phyloP scores from a whole-genome alignment of 352 stramenopile genomes.

The Plasmopara halstedii region DNA sequence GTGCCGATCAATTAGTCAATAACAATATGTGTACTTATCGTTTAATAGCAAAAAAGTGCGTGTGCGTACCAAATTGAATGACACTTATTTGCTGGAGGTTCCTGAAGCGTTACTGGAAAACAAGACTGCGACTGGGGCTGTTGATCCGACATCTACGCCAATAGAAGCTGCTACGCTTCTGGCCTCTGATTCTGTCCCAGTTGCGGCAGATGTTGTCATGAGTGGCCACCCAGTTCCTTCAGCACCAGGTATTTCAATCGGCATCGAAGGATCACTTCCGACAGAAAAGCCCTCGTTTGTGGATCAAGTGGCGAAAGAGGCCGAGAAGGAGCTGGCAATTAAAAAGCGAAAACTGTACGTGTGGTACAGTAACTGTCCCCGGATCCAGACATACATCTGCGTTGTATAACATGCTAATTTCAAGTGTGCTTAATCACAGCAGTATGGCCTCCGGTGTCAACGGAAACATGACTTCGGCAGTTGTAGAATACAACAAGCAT shows the following conservation, averaged over 20 bases:
- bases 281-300: conserved; percentile 33
- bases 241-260: conserved; percentile 13
- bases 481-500: conserved; percentile 63
- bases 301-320: conserved; percentile 50
- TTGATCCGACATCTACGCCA: conserved; percentile 4
- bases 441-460: conserved; percentile 21
- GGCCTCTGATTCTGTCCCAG: conserved; percentile 1
- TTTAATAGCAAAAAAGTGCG: conserved; percentile 58
- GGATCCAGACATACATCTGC: background rate
- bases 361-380: background rate
- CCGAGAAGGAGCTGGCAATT: conserved; percentile 26
- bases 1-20: background rate
- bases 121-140: conserved; percentile 6
- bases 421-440: background rate
- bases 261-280: conserved; percentile 2
- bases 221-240: conserved; percentile 13
- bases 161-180: background rate
- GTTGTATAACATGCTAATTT: conserved; percentile 3
- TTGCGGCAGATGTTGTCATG: conserved; percentile 5
- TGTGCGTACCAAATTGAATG: conserved; percentile 57
- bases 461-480: conserved; percentile 20
- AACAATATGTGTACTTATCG: conserved; percentile 5
- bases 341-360: conserved; percentile 51
- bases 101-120: conserved; percentile 45
- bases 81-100: conserved; percentile 42